Conservation (phyloP, 305 asterid genomes). For the Ilex paraguariensis region DNA sequence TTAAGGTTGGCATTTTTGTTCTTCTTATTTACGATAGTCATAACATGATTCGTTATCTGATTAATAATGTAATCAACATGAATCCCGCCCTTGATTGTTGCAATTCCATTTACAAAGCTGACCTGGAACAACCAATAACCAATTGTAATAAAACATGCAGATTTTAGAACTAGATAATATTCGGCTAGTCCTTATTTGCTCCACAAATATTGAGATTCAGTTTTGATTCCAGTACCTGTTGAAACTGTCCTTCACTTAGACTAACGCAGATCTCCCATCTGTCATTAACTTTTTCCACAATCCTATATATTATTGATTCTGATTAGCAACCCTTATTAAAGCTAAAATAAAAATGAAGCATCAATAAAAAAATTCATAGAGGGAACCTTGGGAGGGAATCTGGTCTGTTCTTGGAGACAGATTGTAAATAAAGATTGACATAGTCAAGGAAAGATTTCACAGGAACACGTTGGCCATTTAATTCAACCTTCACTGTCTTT, state of each 20-base stretch:
- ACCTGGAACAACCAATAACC: conserved; percentile 46
- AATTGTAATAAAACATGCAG: not conserved
- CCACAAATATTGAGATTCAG: too few species aligned
- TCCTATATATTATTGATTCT: conserved; percentile 33
- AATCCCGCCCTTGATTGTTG: conserved; percentile 95
- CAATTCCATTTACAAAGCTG: conserved; percentile 87
- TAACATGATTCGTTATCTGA: conserved; percentile 75
- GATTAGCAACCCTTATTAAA: conserved; percentile 8
- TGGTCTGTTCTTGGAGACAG: conserved; percentile 34
- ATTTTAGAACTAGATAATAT: too few species aligned
- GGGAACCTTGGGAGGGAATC: conserved; percentile 49
- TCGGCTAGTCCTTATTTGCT: too few species aligned
- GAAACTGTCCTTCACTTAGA: conserved; percentile 94
- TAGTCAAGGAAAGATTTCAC: conserved; percentile 71
- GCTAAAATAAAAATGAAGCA: not conserved
- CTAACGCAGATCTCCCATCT: conserved; percentile 93
- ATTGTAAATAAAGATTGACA: conserved; percentile 70
- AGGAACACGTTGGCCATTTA: conserved; percentile 65
- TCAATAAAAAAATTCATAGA: not conserved
- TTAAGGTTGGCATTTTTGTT: conserved; percentile 62
- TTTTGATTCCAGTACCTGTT: conserved; percentile 45
- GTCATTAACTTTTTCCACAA: conserved; percentile 63
- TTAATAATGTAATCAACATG: conserved; percentile 88
- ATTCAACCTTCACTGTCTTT: conserved; percentile 81
- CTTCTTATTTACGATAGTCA: conserved; percentile 68